Evolutionary conservation across 73 alveolate genomes (phyloP), one percentile per base, ranked within the genome.

Genomic region (Effrenium voratum): DNA sequence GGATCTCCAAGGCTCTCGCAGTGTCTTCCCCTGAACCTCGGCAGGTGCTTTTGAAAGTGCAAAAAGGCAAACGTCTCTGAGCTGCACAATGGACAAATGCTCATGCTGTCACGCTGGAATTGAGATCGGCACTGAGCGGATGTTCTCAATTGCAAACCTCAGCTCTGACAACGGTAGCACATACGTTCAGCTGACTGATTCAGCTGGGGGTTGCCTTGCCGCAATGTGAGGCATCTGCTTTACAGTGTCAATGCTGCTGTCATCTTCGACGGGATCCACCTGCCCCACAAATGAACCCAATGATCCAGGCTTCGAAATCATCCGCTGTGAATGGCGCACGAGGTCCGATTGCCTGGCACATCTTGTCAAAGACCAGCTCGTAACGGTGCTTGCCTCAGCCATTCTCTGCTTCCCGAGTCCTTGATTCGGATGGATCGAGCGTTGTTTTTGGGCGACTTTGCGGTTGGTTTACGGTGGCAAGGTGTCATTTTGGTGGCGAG

Each of bases 221-320:
- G n/a, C n/a, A n/a, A n/a, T 66, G 34, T 28, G 34, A 50, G 72
- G 73, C 92, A 36, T 55, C 60, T 28, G 47, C 95, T 90, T 68
- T 55, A 90, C 97, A 4, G 73, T 36, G 8, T 70, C 97, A 70
- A 90, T 90, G 76, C 36, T 90, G 55, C 41, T 49, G 73, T 90
- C 97, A 55, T 90, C 97, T 46, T 75, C 97, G 30, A 90, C 97
- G 34, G 46, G 88, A 90, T 90, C 97, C 52, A 90, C 97, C 88
- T 90, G 24, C 43, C 8, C 79, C 10, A 52, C 19, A 12, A 52
- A 52, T 52, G 26, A 52, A 12, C 63, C 19, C 8, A 19, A 12
- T 19, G 63, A 52, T 52, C 19, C 26, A 52, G 19, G 63, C 63
- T 19, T 52, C 19, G 63, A 52, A 19, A 52, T 52, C 8, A 52